Evolutionary conservation across 2,329 filamentous ascomycete genomes (phyloP), one percentile per base, ranked within the genome.

Genomic region (Aspergillus thermomutatus): DNA sequence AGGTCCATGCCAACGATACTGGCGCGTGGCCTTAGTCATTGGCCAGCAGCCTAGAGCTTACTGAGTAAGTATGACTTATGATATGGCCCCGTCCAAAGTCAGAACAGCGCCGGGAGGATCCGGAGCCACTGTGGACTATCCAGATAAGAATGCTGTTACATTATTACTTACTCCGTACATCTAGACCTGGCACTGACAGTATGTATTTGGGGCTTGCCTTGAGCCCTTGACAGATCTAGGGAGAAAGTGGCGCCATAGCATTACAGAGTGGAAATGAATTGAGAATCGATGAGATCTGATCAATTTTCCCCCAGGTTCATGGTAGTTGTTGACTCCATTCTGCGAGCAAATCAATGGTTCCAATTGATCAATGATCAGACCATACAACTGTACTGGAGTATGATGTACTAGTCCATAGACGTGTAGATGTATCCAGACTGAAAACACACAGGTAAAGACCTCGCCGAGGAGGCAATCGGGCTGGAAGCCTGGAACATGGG

Each of bases 11-110:
- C 40, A 50, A 45, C 21, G 41, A 45, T 8, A 45, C 4, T 5
- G 41, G 34, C 47, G 51, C 62, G 57, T 65, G 63, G 63, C 14
- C 59, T 50, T 40, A 49, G 52, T 57, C 53, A 64, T 65, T 65
- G 63, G 63, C 48, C 47, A 49, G 23, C 53, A 50, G 52, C 45
- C 46, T 26, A 49, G 28, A 45, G 46, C 41, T 40, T 54, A 55
- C 50, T 41, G 43, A 31, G 43, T 56, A 34, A 0, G 11, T 31
- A 1, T 14, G n/a, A n/a, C n/a, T n/a, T n/a, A n/a, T n/a, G n/a
- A n/a, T n/a, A n/a, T n/a, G n/a, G n/a, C n/a, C 31, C 14, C 6
- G 11, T 14, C 31, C 31, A 34, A 3, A 17, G 14, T 17, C 31
- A 17, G 31, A 17, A 43, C 51, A 55, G 52, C 50, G 52, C 56